A percentile compares a stretch with the other conserved stretches of the same genome.
phyloP scores from a whole-genome alignment of 768 basidiomycete species.

The Leccinum ochraceum region DNA sequence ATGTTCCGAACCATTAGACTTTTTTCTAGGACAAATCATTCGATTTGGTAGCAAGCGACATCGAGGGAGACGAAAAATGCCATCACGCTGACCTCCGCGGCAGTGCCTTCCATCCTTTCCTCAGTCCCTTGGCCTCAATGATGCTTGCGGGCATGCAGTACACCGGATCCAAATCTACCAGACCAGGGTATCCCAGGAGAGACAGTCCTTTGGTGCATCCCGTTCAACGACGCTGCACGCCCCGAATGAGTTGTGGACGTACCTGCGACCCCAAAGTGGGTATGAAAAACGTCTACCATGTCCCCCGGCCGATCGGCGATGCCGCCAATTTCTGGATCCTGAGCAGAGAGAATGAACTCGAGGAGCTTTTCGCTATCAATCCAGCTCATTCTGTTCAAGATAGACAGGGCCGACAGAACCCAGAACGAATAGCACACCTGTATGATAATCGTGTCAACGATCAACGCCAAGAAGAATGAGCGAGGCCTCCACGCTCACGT shows the following conservation, averaged over 20 bases:
- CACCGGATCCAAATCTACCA: conserved; percentile 88
- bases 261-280: conserved; percentile 89
- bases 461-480: background rate
- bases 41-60: conserved; percentile 6
- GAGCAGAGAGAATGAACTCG: conserved; percentile 81
- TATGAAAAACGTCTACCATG: conserved; percentile 98
- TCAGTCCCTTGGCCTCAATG: conserved; percentile 69
- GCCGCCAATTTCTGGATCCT: conserved; percentile 91
- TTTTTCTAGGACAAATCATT: conserved; percentile 3
- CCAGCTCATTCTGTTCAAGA: conserved; percentile 81
- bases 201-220: conserved; percentile 62
- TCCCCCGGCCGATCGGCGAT: conserved; percentile 94
- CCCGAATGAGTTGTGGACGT: conserved; percentile 4
- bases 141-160: conserved; percentile 91
- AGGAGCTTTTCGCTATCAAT: conserved; percentile 81
- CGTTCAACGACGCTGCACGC: background rate
- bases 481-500: conserved; percentile 55
- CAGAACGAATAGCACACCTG: conserved; percentile 94
- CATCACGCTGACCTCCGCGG: conserved; percentile 28
- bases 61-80: conserved; percentile 5
- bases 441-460: background rate
- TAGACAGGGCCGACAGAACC: conserved; percentile 88
- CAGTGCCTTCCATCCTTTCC: conserved; percentile 45
- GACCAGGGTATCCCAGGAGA: conserved; percentile 80
- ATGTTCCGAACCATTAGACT: conserved; percentile 1